Percentiles rank a stretch among this genome's conserved stretches.
These are phyloP conservation scores for Cordyceps fumosorosea DNA, from an alignment of 2,329 filamentous ascomycete species.

Conservation along the genomic window DNA sequence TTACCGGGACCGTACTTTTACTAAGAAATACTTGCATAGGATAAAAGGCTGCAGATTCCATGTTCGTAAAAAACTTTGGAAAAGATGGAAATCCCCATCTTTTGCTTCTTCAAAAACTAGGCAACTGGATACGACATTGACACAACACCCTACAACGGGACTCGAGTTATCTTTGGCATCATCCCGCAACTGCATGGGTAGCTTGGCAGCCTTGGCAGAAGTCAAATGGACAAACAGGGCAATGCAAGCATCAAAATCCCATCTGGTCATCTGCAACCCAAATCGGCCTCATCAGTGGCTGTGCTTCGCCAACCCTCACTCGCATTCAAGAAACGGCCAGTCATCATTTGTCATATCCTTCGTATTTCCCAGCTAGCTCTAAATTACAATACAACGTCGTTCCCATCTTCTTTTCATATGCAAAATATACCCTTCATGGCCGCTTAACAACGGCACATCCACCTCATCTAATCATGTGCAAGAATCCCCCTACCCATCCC, in stretches of 20 bases:
- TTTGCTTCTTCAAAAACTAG: too few relatives aligned
- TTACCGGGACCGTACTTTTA: too few relatives aligned
- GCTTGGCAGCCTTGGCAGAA: not conserved
- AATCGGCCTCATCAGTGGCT: not conserved
- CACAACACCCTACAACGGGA: too few relatives aligned
- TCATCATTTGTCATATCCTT: constrained; percentile 1
- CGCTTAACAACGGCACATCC: not conserved
- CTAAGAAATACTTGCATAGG: too few relatives aligned
- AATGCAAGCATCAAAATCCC: not conserved
- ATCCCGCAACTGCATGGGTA: too few relatives aligned
- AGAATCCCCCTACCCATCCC: not conserved
- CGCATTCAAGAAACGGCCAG: not conserved
- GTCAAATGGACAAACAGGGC: not conserved
- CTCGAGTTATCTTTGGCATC: too few relatives aligned
- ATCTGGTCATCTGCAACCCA: too few relatives aligned
- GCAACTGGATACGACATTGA: too few relatives aligned
- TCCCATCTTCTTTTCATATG: not conserved
- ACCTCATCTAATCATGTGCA: not conserved
- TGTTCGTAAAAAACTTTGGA: too few relatives aligned
- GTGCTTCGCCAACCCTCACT: not conserved
- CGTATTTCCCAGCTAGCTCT: not conserved
- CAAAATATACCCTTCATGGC: constrained; percentile 5
- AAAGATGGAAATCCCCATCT: too few relatives aligned
- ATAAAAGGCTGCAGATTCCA: too few relatives aligned
- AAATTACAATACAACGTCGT: constrained; percentile 5